A percentile compares a stretch with the other conserved stretches of the same genome.
Evolutionary conservation across 331 rosid species (phyloP).

Genomic region (Stylosanthes scabra): DNA sequence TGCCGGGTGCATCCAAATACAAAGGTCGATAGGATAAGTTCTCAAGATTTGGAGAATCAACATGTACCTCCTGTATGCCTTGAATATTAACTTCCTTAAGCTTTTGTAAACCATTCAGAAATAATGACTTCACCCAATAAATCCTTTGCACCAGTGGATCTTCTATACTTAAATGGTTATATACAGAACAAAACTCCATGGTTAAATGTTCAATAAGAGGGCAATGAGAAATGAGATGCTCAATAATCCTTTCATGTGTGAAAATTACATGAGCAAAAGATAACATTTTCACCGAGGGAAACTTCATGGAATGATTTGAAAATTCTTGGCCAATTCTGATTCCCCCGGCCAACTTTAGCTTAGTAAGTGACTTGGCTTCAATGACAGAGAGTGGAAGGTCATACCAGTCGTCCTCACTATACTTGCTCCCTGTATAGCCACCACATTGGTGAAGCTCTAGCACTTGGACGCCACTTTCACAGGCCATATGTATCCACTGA

Average conservation of each 20-base stretch:
- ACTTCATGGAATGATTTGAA: constrained; percentile 21
- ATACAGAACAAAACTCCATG: background rate
- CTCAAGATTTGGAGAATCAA: background rate
- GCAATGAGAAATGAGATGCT: constrained; percentile 35
- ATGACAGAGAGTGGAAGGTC: constrained; percentile 1
- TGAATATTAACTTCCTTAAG: too few relatives aligned
- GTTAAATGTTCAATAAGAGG: constrained; percentile 26
- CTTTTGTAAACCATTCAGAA: background rate
- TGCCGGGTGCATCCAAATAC: background rate
- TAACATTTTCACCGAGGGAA: constrained; percentile 25
- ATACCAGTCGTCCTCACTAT: background rate
- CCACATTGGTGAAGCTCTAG: constrained; percentile 11
- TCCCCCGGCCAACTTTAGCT: constrained; percentile 18
- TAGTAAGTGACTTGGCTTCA: constrained; percentile 32
- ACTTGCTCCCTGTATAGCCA: background rate
- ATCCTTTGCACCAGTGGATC: background rate
- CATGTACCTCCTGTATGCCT: too few relatives aligned
- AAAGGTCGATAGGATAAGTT: background rate
- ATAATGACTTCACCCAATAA: constrained; percentile 11
- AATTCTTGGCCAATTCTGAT: constrained; percentile 27
- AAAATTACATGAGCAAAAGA: background rate
- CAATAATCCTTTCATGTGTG: background rate
- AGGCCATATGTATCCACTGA: constrained; percentile 31
- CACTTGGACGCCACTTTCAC: constrained; percentile 9
- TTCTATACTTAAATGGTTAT: background rate